Evolutionary conservation across 2,329 filamentous ascomycete species (phyloP), one percentile per base, ranked within the genome.

Genomic region (Pseudocercospora macadamiae): DNA sequence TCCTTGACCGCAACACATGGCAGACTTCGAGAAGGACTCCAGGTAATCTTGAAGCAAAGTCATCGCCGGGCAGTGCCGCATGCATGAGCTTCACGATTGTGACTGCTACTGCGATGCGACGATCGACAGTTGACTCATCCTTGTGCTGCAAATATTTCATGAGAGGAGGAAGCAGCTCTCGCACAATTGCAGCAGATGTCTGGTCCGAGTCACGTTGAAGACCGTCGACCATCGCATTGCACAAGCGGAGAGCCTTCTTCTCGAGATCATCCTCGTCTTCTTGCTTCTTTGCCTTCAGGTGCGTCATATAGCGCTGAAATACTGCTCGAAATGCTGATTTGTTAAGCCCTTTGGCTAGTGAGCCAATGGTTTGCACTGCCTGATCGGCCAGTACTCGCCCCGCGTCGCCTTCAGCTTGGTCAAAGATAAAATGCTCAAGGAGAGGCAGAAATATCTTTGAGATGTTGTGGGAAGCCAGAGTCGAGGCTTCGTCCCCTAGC

Each of bases 381-480:
- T 97, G 91, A 14, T 92, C 91, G 51, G 91, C 88, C 54, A 97
- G 81, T 51, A 92, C 93, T 66, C 96, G 89, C 32, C 91, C 82
- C 47, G 78, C 79, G 60, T 86, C 92, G 71, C 96, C 91, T 48
- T 91, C 89, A 3, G 84, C 85, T 60, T 89, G 86, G 59, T 92
- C 89, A 70, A 96, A 93, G 21, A 97, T 88, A 70, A 97, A 97
- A 71, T 97, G 93, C 71, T 99, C 95, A 8, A 97, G 81, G 18
- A 99, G 80, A 0, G 95, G 96, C 37, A 99, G 85, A 71, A 97
- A 91, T 70, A 97, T 89, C 16, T 93, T 88, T 59, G 88, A 87
- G 63, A 96, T 82, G 68, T 96, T 96, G 53, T 86, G 86, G 68
- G 90, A 89, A 61, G 83, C 83, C 59, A 99, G 79, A 49, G 85